Evolutionary conservation across 257 asterid species (phyloP), one percentile per base, ranked within the genome.

Genomic region (Echium plantagineum): DNA sequence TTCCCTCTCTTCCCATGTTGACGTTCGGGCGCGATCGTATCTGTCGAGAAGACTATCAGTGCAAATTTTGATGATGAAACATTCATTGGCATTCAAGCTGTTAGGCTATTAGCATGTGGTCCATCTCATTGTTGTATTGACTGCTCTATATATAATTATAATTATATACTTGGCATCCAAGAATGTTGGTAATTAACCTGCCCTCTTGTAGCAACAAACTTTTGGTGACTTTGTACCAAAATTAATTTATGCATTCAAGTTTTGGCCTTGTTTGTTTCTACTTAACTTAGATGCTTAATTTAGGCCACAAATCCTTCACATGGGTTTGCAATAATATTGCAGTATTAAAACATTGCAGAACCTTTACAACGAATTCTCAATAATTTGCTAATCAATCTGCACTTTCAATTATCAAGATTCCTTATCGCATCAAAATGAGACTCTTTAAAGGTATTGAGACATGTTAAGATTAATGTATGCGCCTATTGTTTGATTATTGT

Each of bases 1-100:
- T 19, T 52, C n/a, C 0, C 5, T 42, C 5, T 42, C 49, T 42
- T 35, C 19, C 38, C 38, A 62, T 56, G 53, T 18, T 7, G 24
- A 62, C 24, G 66, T 62, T 59, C 72, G 49, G 46, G 76, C 72
- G 63, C 72, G 72, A 62, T 66, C 26, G 51, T 66, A 31, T 72
- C 63, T 58, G 58, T 62, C 66, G 63, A 62, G 31, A 64, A 52
- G 72, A 69, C 75, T 61, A 62, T 42, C 58, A 62, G 63, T 70
- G 64, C 67, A 47, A 24, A 54, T 60, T 60, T 71, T 63, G 58
- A 21, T 75, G 52, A 52, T 69, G 60, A 48, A 32, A 59, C 66
- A 52, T 66, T 51, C 9, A 52, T 52, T n/a, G 21, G 18, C 19
- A 7, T 63, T 66, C 61, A 56, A 64, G 59, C 32, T 63, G 30